phyloP scores from a whole-genome alignment of 148 eudicot genomes.

The Rhododendron mucronatum region DNA sequence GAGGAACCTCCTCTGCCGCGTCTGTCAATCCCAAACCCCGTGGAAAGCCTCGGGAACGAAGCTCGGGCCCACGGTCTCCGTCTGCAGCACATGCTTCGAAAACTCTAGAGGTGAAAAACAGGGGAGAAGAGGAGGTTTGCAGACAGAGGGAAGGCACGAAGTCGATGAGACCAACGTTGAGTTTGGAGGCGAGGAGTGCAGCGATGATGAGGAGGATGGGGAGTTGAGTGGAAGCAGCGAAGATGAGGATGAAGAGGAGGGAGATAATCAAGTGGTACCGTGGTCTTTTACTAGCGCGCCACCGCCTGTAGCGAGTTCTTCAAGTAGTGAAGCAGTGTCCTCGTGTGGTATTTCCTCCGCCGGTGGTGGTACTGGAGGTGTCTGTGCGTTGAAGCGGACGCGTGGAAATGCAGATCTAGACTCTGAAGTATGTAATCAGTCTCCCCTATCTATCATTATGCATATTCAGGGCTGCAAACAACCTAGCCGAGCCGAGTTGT shows the following conservation, averaged over 20 bases:
- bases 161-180: not conserved
- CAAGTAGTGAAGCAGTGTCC: not conserved
- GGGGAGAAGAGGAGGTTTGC: not conserved
- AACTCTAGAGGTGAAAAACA: not conserved
- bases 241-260: constrained; percentile 13
- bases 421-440: not conserved
- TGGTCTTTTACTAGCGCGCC: constrained; percentile 6
- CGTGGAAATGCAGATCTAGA: constrained; percentile 1
- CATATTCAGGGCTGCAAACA: not conserved
- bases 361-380: not conserved
- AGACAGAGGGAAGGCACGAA: too few relatives aligned
- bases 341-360: too few relatives aligned
- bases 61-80: constrained; percentile 7
- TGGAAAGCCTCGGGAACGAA: constrained; percentile 45
- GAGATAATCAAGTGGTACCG: constrained; percentile 42
- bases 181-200: not conserved
- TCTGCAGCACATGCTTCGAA: constrained; percentile 12
- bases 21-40: constrained; percentile 36
- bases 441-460: not conserved
- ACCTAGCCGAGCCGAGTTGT: too few relatives aligned
- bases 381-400: constrained; percentile 14
- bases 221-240: not conserved
- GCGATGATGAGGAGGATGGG: constrained; percentile 3
- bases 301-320: not conserved
- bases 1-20: constrained; percentile 34